Conservation (phyloP, 2,329 filamentous ascomycete species). For the Fusarium mangiferae region DNA sequence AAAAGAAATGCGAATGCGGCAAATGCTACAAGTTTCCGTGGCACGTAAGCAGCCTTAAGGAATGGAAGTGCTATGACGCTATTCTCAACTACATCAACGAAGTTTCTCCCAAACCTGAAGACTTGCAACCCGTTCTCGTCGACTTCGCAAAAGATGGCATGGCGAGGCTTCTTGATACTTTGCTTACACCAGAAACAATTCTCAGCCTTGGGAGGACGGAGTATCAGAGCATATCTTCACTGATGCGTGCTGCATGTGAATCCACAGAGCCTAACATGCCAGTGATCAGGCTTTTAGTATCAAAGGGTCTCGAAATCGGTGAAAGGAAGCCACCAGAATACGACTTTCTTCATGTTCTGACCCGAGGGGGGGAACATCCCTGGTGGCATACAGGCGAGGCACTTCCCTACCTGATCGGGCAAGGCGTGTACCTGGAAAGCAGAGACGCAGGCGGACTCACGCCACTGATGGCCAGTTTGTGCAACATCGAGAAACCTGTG, state of each 20-base stretch:
- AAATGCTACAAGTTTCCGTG: neutral
- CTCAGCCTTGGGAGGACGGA: fast-evolving
- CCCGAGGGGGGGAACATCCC: too few relatives aligned
- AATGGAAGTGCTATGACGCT: neutral
- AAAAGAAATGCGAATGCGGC: neutral
- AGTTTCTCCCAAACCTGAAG: neutral
- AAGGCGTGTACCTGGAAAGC: neutral
- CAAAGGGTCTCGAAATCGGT: neutral
- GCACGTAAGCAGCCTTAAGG: neutral
- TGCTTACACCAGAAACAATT: neutral
- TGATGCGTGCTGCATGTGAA: neutral
- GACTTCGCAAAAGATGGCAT: neutral
- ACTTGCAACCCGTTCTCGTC: fast-evolving
- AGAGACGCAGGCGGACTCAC: neutral
- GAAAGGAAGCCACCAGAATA: too few relatives aligned
- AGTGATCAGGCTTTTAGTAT: neutral
- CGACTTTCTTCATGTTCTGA: neutral
- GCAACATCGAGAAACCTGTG: fast-evolving
- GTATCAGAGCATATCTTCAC: neutral
- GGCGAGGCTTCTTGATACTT: neutral
- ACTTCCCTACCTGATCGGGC: neutral
- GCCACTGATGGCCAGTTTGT: neutral
- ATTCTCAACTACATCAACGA: neutral
- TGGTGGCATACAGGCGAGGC: neutral
- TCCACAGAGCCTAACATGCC: neutral